Evolutionary conservation across 164 flowering plant genomes (phyloP).

Genomic region (Kingdonia uniflora): DNA sequence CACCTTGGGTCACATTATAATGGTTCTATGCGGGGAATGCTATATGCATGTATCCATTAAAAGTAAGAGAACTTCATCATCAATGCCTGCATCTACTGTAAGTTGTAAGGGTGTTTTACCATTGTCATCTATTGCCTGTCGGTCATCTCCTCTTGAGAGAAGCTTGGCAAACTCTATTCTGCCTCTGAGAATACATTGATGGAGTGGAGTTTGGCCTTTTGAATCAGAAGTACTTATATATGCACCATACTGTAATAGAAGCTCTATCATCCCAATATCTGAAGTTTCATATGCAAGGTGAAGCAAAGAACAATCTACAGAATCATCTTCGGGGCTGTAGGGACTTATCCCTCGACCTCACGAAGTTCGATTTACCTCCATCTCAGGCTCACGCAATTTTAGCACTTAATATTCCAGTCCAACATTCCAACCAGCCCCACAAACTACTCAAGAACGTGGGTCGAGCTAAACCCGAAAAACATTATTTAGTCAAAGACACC

Average conservation of each 20-base stretch:
- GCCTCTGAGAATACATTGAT: slow-evolving; percentile 43
- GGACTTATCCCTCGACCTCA: no score
- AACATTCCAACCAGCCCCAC: no score
- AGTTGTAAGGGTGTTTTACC: slow-evolving; percentile 50
- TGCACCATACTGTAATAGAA: slow-evolving; percentile 85
- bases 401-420: no score
- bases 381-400: no score
- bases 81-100: slow-evolving; percentile 41
- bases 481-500: no score
- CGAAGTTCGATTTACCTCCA: no score
- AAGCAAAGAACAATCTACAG: slow-evolving; percentile 63
- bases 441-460: no score
- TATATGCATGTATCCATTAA: slow-evolving; percentile 53
- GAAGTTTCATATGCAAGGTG: slow-evolving; percentile 78
- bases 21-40: not conserved
- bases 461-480: no score
- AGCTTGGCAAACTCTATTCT: slow-evolving; percentile 40
- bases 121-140: slow-evolving; percentile 33
- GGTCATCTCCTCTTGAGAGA: slow-evolving; percentile 70
- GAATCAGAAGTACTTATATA: slow-evolving; percentile 53
- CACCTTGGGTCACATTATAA: no score
- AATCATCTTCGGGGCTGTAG: no score
- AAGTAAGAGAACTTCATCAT: slow-evolving; percentile 45
- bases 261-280: slow-evolving; percentile 83
- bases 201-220: no score